Evolutionary conservation across 805 yeast genomes (phyloP).

Genomic region (Starmerella bacillaris): DNA sequence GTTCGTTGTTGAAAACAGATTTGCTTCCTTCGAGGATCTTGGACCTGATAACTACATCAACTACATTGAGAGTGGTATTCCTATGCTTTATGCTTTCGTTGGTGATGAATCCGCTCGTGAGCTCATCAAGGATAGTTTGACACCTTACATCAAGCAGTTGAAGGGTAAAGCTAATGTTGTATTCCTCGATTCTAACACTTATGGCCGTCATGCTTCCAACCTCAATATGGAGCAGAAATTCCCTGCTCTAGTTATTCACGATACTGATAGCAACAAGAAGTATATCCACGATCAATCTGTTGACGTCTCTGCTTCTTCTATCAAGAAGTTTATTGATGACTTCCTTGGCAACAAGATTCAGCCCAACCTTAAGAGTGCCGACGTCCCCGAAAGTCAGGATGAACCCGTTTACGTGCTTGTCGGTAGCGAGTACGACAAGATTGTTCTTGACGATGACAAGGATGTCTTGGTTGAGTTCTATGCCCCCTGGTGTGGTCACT

Average conservation of each 20-base stretch:
- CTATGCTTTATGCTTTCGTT: slow-evolving; percentile 81
- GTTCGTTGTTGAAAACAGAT: slow-evolving; percentile 43
- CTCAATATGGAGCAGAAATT: slow-evolving; percentile 51
- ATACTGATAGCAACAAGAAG: slow-evolving; percentile 47
- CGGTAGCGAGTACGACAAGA: slow-evolving; percentile 60
- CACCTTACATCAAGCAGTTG: slow-evolving; percentile 48
- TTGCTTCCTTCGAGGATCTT: slow-evolving; percentile 78
- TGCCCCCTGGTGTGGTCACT: slow-evolving; percentile 92
- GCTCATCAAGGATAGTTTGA: slow-evolving; percentile 34
- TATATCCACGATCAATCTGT: slow-evolving; percentile 52
- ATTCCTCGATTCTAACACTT: slow-evolving; percentile 64
- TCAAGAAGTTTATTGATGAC: slow-evolving; percentile 44
- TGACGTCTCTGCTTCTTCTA: slow-evolving; percentile 33
- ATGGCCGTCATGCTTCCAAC: slow-evolving; percentile 72
- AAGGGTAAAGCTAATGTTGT: slow-evolving; percentile 75
- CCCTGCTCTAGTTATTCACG: slow-evolving; percentile 85
- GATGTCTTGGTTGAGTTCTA: slow-evolving; percentile 60
- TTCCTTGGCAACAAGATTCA: slow-evolving; percentile 45
- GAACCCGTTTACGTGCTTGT: slow-evolving; percentile 58
- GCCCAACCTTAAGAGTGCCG: slow-evolving; percentile 60
- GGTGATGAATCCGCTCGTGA: slow-evolving; percentile 47
- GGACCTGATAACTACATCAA: slow-evolving; percentile 57
- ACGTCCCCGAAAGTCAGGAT: slow-evolving; percentile 60
- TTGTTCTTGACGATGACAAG: slow-evolving; percentile 46
- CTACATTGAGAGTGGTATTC: slow-evolving; percentile 55